Percentiles rank a stretch among this genome's conserved stretches.
phyloP scores from a whole-genome alignment of 2,329 filamentous ascomycete genomes.

The Niveomyces coronatus region DNA sequence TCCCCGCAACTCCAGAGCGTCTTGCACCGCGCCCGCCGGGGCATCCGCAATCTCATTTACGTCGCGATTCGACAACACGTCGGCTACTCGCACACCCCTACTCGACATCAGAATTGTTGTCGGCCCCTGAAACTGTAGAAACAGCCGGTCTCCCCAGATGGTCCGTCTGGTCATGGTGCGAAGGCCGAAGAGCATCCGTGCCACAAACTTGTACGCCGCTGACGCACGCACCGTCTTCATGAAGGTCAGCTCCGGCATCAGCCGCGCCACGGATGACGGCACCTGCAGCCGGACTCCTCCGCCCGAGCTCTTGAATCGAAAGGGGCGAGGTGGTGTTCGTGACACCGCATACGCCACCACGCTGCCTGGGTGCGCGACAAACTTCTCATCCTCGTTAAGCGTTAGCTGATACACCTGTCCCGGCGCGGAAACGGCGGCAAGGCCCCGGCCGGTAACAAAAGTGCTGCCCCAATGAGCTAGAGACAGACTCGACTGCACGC shows the following conservation, averaged over 20 bases:
- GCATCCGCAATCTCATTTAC: constrained; percentile 84
- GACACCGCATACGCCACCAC: constrained; percentile 82
- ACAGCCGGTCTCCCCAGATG: constrained; percentile 89
- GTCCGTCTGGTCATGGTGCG: constrained; percentile 70
- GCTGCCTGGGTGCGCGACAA: constrained; percentile 83
- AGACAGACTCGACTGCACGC: constrained; percentile 63
- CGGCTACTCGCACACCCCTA: constrained; percentile 66
- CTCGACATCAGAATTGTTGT: constrained; percentile 81
- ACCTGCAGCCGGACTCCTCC: constrained; percentile 73
- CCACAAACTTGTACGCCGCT: constrained; percentile 59
- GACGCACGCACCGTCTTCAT: constrained; percentile 63
- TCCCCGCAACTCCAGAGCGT: constrained; percentile 39
- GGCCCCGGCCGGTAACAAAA: constrained; percentile 74
- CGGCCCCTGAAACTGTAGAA: constrained; percentile 82
- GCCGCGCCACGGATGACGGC: constrained; percentile 53
- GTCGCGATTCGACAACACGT: constrained; percentile 66
- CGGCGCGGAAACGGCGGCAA: constrained; percentile 73
- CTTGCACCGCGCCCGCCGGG: constrained; percentile 59
- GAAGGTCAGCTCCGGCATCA: constrained; percentile 62
- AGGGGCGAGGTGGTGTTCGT: constrained; percentile 64
- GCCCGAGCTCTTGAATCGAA: constrained; percentile 72
- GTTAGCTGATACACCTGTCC: constrained; percentile 85
- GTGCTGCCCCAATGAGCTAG: constrained; percentile 88
- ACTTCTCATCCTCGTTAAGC: constrained; percentile 73
- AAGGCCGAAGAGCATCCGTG: constrained; percentile 54